Base-by-base conservation (phyloP, 2,329 filamentous ascomycete genomes). In the Apiospora malaysiana region DNA sequence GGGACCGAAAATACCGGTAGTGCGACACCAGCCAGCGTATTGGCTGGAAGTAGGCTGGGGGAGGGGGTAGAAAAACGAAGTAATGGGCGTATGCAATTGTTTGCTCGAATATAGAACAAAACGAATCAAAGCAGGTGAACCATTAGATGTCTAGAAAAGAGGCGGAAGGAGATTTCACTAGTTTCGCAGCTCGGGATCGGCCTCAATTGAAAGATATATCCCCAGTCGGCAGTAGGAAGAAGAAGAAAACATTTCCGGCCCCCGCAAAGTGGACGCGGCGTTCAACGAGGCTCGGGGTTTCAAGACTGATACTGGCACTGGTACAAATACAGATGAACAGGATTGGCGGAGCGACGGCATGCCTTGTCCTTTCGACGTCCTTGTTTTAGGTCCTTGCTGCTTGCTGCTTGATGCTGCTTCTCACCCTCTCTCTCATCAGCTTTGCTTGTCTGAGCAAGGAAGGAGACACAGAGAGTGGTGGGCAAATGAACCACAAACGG, bases 1-100 rank as follows among this genome's bases (percentile, higher is more conserved):
- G 56, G 56, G 56, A 63, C 56, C 56, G 56, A 63, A 63, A 63
- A 63, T 9, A 63, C 27, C 56, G 56, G 56, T 40, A 63, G 56
- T 63, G 56, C 56, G 56, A 63, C 56, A 8, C 56, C 56, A 63
- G 32, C 56, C 56, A 37, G 56, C 56, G 56, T 63, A 63, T 63
- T 63, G 56, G 32, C 56, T 63, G 32, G 56, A 63, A 18, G 56
- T 21, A 40, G 32, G 32, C 56, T 63, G 27, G 56, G 56, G 56
- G 27, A 23, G 32, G 42, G 42, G 42, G 42, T 42, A 63, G 40
- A 40, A 37, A 63, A 32, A 32, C 16, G 23, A 40, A 63, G 56
- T 14, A 40, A 40, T 21, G 18, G 32, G 32, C 27, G 27, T 63
- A n/a, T 40, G 27, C 37, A 63, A n/a, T 40, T 40, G 56, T 23